Evolutionary conservation across 2,329 filamentous ascomycete genomes (phyloP), one percentile per base, ranked within the genome.

Genomic region (Myriangium duriaei): DNA sequence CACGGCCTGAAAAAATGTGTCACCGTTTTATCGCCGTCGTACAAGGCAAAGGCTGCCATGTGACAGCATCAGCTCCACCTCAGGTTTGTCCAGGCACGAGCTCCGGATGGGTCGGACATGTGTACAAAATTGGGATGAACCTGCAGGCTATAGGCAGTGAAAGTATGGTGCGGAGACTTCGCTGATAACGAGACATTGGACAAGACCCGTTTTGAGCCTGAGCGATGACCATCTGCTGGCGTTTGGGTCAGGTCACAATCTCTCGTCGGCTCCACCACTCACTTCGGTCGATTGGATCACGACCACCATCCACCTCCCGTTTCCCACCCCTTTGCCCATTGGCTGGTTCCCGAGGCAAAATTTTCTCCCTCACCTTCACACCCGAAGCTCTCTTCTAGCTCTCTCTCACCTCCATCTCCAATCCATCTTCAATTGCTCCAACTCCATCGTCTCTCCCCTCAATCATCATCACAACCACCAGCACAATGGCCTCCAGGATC

Each of bases 401-500:
- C 35, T 29, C 19, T 16, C 16, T 11, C 35, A 37, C 29, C 26
- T 31, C 26, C 29, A 41, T 43, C 41, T 47, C 42, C 47, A 45
- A 33, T 40, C 40, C 38, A 42, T 34, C 38, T 35, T 39, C 42
- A 41, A 45, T 43, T 39, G 29, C 41, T 47, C 42, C 43, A 52
- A n/a, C n/a, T n/a, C 50, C 52, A 55, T 55, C 51, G 53, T 51
- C 50, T 50, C 51, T 50, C 49, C 50, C 55, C 62, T 63, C 60
- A 59, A 56, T 59, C 58, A 60, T 30, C 40, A 39, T 31, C 32
- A 39, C 34, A 34, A 38, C 32, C 37, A 67, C 64, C 69, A 69
- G 67, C 73, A 74, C 73, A 83, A 86, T 86, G 81, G 77, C 80
- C 64, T 72, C 76, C 65, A 80, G 81, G 69, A 72, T 84, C 64